These are phyloP conservation scores for Castanea sativa DNA, from an alignment of 306 rosid genomes.

Conservation along the genomic window DNA sequence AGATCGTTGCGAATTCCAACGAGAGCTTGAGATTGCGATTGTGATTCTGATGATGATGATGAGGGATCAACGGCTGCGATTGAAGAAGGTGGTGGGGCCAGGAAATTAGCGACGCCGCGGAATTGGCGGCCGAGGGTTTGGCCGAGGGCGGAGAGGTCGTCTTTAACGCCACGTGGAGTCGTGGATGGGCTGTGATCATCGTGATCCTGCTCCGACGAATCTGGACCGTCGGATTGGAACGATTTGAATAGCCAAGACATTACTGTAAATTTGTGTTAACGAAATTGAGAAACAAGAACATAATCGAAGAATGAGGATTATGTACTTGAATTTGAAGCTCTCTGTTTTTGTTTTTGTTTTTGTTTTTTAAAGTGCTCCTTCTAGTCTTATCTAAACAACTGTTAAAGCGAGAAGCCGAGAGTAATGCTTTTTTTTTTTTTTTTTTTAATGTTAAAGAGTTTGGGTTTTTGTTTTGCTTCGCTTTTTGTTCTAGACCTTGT, in stretches of 20 bases:
- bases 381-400: too few relatives aligned
- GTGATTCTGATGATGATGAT: conserved; percentile 3
- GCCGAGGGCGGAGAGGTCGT: conserved; percentile 52
- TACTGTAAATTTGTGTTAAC: background rate
- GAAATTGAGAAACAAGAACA: background rate
- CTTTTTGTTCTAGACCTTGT: too few relatives aligned
- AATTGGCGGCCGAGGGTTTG: conserved; percentile 50
- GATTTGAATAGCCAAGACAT: conserved; percentile 91
- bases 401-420: too few relatives aligned
- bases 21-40: conserved; percentile 38
- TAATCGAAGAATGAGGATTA: background rate
- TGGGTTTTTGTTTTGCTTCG: too few relatives aligned
- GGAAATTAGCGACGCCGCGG: conserved; percentile 83
- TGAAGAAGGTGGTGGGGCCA: conserved; percentile 65
- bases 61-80: conserved; percentile 21
- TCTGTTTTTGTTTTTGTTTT: background rate
- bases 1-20: conserved; percentile 84
- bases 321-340: background rate
- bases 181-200: conserved; percentile 24
- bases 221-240: conserved; percentile 33
- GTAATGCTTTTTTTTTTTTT: too few relatives aligned
- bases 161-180: conserved; percentile 39
- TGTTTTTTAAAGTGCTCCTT: too few relatives aligned
- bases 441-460: too few relatives aligned
- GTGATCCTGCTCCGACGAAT: conserved; percentile 23